These are phyloP conservation scores for Pythium vanterpoolii DNA, from an alignment of 352 stramenopile genomes.

Conservation along the genomic window DNA sequence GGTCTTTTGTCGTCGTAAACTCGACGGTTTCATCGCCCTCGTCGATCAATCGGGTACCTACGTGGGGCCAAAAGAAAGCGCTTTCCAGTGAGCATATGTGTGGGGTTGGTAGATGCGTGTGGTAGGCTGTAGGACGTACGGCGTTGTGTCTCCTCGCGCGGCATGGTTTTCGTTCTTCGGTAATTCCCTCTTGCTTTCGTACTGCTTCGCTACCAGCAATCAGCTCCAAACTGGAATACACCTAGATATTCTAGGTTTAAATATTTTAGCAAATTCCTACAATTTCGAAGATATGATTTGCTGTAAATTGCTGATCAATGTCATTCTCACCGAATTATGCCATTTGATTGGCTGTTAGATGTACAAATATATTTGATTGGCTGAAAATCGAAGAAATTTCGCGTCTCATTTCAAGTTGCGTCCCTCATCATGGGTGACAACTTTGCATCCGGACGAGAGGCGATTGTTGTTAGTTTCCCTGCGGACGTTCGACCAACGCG, in stretches of 20 bases:
- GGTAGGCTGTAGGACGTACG: slow-evolving; percentile 11
- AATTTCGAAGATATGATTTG: no score
- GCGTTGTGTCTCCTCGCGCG: slow-evolving; percentile 21
- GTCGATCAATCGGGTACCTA: slow-evolving; percentile 61
- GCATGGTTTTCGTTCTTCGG: slow-evolving; percentile 3
- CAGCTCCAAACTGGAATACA: background rate
- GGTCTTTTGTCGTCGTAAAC: slow-evolving; percentile 90
- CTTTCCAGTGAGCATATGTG: background rate
- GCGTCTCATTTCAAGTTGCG: no score
- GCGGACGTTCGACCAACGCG: background rate
- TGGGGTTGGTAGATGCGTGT: background rate
- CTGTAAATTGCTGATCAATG: no score
- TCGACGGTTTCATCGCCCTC: slow-evolving; percentile 77
- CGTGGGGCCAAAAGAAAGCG: slow-evolving; percentile 7
- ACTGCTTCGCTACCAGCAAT: background rate
- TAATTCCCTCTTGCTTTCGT: background rate
- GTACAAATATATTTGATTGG: no score
- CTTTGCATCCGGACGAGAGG: background rate
- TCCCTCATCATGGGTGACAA: no score
- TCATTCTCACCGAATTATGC: no score
- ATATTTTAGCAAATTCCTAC: no score
- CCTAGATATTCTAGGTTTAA: background rate
- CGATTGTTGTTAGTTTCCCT: background rate
- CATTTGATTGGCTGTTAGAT: no score
- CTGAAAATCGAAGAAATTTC: background rate